Evolutionary conservation across 2,329 filamentous ascomycete species (phyloP).

Genomic region (Ophiostoma pallidulum): DNA sequence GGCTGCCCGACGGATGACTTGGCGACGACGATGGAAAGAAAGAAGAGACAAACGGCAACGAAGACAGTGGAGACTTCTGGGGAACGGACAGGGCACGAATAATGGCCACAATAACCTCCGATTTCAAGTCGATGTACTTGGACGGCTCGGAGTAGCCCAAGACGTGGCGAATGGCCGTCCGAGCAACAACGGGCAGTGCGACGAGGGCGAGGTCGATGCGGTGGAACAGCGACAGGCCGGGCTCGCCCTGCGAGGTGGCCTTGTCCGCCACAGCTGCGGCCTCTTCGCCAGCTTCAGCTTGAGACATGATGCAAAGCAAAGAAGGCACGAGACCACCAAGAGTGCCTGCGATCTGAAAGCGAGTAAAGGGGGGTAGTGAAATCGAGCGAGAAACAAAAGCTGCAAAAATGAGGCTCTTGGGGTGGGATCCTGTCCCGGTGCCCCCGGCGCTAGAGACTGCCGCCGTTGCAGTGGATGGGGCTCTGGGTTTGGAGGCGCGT

Average conservation of each 20-base stretch:
- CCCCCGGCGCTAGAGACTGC: no score
- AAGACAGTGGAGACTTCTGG: not conserved
- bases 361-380: no score
- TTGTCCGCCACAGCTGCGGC: no score
- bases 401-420: no score
- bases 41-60: slow-evolving; percentile 21
- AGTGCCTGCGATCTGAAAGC: no score
- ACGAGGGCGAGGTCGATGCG: slow-evolving; percentile 3
- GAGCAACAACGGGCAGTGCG: slow-evolving; percentile 49
- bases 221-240: slow-evolving; percentile 33
- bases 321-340: no score
- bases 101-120: slow-evolving; percentile 61
- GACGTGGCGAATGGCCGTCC: slow-evolving; percentile 52
- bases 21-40: slow-evolving; percentile 13
- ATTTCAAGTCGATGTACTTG: slow-evolving; percentile 69
- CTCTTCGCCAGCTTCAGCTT: no score
- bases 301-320: no score
- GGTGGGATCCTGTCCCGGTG: no score
- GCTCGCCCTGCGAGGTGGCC: not conserved
- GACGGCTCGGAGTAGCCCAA: slow-evolving; percentile 60
- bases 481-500: no score
- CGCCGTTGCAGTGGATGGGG: no score
- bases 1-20: slow-evolving; percentile 24
- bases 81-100: slow-evolving; percentile 48
- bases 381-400: no score